phyloP scores from a whole-genome alignment of 2,329 filamentous ascomycete genomes.

The Akanthomyces muscarius region DNA sequence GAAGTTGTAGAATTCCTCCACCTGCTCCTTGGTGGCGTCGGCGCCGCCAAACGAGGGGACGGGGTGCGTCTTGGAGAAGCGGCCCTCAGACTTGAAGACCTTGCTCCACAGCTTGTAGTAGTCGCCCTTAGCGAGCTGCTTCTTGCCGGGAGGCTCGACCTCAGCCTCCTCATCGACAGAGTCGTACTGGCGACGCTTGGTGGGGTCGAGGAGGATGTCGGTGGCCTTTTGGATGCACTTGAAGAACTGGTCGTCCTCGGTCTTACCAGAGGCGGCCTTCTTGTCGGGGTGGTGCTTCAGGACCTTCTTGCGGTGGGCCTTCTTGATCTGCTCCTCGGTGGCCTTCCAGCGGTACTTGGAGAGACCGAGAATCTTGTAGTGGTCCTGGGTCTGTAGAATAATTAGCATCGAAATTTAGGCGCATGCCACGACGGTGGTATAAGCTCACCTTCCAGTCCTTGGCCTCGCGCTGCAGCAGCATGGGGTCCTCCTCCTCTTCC shows the following conservation, averaged over 20 bases:
- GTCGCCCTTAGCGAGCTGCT: slow-evolving; percentile 78
- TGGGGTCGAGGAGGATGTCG: slow-evolving; percentile 86
- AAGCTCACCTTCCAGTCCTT: slow-evolving; percentile 95
- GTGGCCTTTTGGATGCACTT: slow-evolving; percentile 99
- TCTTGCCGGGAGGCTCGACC: slow-evolving; percentile 88
- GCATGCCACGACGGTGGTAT: too few relatives aligned
- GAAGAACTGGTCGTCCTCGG: slow-evolving; percentile 97
- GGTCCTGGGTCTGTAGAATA: slow-evolving; percentile 71
- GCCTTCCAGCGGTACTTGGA: slow-evolving; percentile 89
- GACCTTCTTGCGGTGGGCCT: slow-evolving; percentile 98
- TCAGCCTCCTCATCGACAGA: slow-evolving; percentile 93
- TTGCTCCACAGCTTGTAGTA: slow-evolving; percentile 93
- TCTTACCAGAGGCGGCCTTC: slow-evolving; percentile 83
- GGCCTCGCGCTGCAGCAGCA: slow-evolving; percentile 87
- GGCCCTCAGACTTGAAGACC: slow-evolving; percentile 86
- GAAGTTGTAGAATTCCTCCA: slow-evolving; percentile 98
- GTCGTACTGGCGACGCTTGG: slow-evolving; percentile 91
- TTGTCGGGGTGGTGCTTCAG: slow-evolving; percentile 98
- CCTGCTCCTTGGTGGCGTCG: slow-evolving; percentile 80
- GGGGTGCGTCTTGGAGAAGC: slow-evolving; percentile 88
- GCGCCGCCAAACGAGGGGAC: slow-evolving; percentile 84
- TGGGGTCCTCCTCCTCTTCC: slow-evolving; percentile 87
- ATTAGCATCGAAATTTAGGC: neutral
- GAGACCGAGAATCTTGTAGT: slow-evolving; percentile 93
- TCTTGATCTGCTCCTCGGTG: slow-evolving; percentile 97